A percentile compares a stretch with the other conserved stretches of the same genome.
These are phyloP conservation scores for Raffaelea albimanens DNA, from an alignment of 2,329 filamentous ascomycete genomes.

Conservation along the genomic window DNA sequence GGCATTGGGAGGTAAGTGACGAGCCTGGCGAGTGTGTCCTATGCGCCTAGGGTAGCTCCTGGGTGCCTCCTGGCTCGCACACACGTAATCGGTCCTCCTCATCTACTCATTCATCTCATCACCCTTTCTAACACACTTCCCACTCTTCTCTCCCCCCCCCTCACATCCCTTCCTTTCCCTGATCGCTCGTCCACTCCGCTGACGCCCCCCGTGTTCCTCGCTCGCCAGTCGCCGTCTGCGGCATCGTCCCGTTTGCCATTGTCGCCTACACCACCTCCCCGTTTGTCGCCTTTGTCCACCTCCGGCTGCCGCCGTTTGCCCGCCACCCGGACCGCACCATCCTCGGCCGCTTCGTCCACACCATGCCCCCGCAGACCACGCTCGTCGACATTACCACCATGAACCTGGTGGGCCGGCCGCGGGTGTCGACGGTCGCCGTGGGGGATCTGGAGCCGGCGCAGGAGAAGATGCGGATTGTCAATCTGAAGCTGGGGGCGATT, in stretches of 20 bases:
- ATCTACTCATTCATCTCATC: background rate
- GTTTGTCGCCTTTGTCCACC: slow-evolving; percentile 63
- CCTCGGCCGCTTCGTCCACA: slow-evolving; percentile 41
- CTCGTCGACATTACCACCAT: slow-evolving; percentile 45
- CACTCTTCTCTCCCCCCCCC: background rate
- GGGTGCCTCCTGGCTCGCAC: too few species aligned
- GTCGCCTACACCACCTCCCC: slow-evolving; percentile 56
- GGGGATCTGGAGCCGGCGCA: slow-evolving; percentile 22
- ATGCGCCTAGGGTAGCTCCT: too few species aligned
- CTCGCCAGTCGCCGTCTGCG: slow-evolving; percentile 47
- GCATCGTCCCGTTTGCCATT: slow-evolving; percentile 55
- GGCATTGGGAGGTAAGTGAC: slow-evolving; percentile 27
- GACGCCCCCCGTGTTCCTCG: background rate
- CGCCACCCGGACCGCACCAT: slow-evolving; percentile 38
- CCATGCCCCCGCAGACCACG: slow-evolving; percentile 34
- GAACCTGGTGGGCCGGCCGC: slow-evolving; percentile 44
- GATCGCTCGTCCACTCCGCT: too few species aligned
- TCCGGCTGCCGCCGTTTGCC: slow-evolving; percentile 58
- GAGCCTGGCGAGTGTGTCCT: background rate
- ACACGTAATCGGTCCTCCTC: too few species aligned
- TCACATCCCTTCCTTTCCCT: background rate
- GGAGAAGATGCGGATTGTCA: slow-evolving; percentile 27
- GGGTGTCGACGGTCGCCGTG: slow-evolving; percentile 24
- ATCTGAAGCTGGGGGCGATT: slow-evolving; percentile 18
- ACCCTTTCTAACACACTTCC: too few species aligned